Percentiles rank a stretch among this genome's conserved stretches.
Evolutionary conservation across 257 asterid genomes (phyloP).

Genomic region (Eustoma russellianum): DNA sequence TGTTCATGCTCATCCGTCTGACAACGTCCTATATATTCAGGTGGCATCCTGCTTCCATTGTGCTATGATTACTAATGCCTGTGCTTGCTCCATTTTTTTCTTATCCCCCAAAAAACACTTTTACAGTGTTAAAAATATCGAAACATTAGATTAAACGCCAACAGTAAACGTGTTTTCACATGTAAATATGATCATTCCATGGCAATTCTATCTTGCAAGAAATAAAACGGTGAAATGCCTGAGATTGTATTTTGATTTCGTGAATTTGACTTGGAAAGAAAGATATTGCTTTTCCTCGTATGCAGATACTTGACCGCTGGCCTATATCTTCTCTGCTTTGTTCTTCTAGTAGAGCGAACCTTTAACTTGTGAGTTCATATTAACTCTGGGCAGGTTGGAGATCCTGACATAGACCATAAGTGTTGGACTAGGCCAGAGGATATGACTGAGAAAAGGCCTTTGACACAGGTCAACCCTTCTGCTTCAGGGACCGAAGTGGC

Average conservation of each 20-base stretch:
- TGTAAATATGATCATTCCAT: too few species aligned
- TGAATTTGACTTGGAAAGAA: too few species aligned
- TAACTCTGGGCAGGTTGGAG: constrained; percentile 52
- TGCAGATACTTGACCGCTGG: neutral
- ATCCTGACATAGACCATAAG: constrained; percentile 47
- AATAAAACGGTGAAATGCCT: too few species aligned
- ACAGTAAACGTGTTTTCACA: too few species aligned
- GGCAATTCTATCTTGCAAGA: too few species aligned
- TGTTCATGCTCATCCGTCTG: constrained; percentile 61
- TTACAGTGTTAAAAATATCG: too few species aligned
- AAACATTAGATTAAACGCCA: too few species aligned
- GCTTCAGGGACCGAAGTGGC: constrained; percentile 79
- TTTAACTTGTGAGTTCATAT: neutral
- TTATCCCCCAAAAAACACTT: too few species aligned
- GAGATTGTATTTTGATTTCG: too few species aligned
- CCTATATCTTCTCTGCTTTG: neutral
- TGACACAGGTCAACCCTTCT: constrained; percentile 50
- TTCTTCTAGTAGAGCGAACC: neutral
- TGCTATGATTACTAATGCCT: too few species aligned
- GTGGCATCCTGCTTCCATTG: constrained; percentile 12
- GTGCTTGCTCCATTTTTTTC: too few species aligned
- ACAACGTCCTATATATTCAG: constrained; percentile 72
- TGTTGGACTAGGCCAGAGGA: constrained; percentile 89
- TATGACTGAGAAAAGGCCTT: constrained; percentile 50
- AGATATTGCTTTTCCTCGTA: too few species aligned